A percentile compares a stretch with the other conserved stretches of the same genome.
Conservation (phyloP, 345 rosid species). For the Schrenkiella parvula region DNA sequence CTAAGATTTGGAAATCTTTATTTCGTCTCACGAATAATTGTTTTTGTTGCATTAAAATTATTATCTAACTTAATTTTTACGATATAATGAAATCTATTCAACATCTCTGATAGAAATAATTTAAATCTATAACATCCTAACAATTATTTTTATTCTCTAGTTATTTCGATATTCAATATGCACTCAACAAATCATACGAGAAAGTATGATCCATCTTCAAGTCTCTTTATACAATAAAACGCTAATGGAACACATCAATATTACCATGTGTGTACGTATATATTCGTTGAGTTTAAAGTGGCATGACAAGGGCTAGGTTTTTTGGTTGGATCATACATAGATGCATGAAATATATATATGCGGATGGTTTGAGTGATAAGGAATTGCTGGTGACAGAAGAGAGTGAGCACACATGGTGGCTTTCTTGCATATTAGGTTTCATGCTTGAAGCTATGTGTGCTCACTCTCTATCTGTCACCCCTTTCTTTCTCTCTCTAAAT, state of each 20-base stretch:
- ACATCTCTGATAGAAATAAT: no score
- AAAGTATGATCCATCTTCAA: no score
- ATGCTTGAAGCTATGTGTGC: conserved; percentile 87
- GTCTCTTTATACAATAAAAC: no score
- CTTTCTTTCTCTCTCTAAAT: conserved; percentile 28
- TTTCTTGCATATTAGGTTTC: conserved; percentile 60
- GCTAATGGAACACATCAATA: not conserved
- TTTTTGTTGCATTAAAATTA: no score
- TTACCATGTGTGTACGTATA: not conserved
- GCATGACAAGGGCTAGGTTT: conserved; percentile 7
- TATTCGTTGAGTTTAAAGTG: not conserved
- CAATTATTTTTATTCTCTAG: no score
- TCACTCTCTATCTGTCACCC: conserved; percentile 76
- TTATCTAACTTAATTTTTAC: no score
- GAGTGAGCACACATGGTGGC: conserved; percentile 95
- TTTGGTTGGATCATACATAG: not conserved
- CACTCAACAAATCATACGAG: no score
- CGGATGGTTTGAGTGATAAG: not conserved
- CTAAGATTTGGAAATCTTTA: no score
- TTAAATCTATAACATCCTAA: no score
- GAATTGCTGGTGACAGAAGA: conserved; percentile 79
- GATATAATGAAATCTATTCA: no score
- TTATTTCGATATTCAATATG: no score
- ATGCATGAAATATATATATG: not conserved
- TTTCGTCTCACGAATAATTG: no score